Base-by-base conservation (phyloP, 495 filamentous ascomycete genomes). In the Xylaria venustula region DNA sequence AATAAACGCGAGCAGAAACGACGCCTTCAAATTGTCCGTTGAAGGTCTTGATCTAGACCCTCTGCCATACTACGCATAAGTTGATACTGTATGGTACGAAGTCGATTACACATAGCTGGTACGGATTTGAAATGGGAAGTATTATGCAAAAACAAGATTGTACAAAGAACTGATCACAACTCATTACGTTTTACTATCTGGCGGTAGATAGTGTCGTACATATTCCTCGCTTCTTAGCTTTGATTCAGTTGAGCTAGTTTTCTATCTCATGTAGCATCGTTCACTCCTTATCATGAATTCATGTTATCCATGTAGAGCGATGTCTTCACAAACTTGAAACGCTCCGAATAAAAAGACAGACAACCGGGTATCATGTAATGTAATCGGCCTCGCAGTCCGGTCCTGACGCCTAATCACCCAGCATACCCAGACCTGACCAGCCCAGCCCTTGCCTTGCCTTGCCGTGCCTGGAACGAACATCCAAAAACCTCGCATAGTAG, bases 21-120 rank as follows among this genome's bases (percentile, higher is more conserved):
- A 96, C 74, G 79, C 88, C 2, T 95, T 96, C 73, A 86, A 87
- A 68, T 76, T 96, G 42, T 85, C 80, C 0, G 90, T 95, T 3
- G 82, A 87, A 47, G 91, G 90, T 1, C 50, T 81, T 56, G 88
- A 93, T 71, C 67, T 96, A 60, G 83, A 81, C 63, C 90, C 91
- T 23, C 85, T 91, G 45, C 88, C 87, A 17, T 91, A 82, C 47
- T 71, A 61, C 26, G 3, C 9, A 11, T 61, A 54, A n/a, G 9
- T 1, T 1, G 44, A 1, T 22, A 28, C 7, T 3, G 14, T 4
- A 23, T 3, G 20, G 4, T 15, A 52, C 22, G 8, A 9, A 28
- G 19, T 14, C 20, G 30, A 11, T 34, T 46, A 17, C 40, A 34
- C 53, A 45, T 30, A 44, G n/a, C 2, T 17, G n/a, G n/a, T n/a